Evolutionary conservation across 1,139 yeast genomes (phyloP).

Genomic region (Geotrichum aggregatum): DNA sequence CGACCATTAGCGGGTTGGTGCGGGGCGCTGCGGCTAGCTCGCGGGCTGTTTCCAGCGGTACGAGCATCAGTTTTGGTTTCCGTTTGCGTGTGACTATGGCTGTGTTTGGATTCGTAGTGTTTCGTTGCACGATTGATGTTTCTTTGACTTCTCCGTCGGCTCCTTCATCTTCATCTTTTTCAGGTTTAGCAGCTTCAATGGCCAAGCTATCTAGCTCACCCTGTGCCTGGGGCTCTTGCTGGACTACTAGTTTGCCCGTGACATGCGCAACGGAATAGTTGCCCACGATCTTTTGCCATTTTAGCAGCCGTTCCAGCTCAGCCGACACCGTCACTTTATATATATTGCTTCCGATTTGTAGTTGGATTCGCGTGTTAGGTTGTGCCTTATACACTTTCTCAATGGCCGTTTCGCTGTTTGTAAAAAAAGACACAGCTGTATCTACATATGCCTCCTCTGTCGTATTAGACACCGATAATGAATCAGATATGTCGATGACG

Average conservation of each 20-base stretch:
- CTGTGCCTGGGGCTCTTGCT: conserved; percentile 32
- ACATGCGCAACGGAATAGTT: conserved; percentile 82
- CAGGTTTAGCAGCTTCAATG: conserved; percentile 11
- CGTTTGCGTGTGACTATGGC: background rate
- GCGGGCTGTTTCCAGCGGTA: conserved; percentile 31
- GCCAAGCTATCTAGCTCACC: conserved; percentile 3
- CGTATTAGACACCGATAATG: too few species aligned
- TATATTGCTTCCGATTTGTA: conserved; percentile 15
- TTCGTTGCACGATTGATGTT: background rate
- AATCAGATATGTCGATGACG: background rate
- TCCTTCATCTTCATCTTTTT: conserved; percentile 6
- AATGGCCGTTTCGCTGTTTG: conserved; percentile 18
- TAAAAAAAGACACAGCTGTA: conserved; percentile 19
- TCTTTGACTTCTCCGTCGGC: background rate
- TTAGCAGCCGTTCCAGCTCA: conserved; percentile 54
- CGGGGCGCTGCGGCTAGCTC: conserved; percentile 37
- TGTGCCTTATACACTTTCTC: conserved; percentile 36
- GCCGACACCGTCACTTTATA: conserved; percentile 58
- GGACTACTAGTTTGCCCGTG: conserved; percentile 52
- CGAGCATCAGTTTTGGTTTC: conserved; percentile 21
- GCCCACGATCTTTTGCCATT: conserved; percentile 83
- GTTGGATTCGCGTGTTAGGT: conserved; percentile 41
- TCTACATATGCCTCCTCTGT: background rate
- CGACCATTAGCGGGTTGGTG: conserved; percentile 60
- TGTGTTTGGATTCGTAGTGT: background rate